These are phyloP conservation scores for Bacterosira constricta DNA, from an alignment of 108 stramenopile species.

Conservation along the genomic window DNA sequence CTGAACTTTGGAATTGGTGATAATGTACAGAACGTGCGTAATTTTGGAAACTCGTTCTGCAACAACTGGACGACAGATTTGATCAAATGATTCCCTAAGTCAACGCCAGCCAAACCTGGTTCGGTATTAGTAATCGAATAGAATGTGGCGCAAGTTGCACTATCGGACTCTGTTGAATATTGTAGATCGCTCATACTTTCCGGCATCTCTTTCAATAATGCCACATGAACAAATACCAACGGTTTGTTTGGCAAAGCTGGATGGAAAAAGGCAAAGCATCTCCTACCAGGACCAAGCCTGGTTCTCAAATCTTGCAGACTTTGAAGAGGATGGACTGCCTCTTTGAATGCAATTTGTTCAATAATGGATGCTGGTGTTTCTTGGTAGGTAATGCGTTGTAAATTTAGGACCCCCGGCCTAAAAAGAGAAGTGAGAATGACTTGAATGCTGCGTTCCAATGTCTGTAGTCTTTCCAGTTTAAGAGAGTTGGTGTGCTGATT, in stretches of 20 bases:
- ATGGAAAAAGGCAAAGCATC: conserved; percentile 94
- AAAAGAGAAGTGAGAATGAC: conserved; percentile 46
- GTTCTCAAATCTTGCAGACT: conserved; percentile 83
- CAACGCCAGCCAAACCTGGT: conserved; percentile 83
- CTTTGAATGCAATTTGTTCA: conserved; percentile 88
- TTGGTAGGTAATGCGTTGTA: conserved; percentile 88
- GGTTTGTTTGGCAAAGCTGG: conserved; percentile 85
- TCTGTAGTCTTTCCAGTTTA: conserved; percentile 18
- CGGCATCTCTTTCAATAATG: conserved; percentile 67
- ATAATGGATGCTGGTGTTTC: conserved; percentile 83
- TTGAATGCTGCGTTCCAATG: conserved; percentile 29
- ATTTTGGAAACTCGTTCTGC: conserved; percentile 55
- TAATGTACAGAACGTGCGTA: conserved; percentile 83
- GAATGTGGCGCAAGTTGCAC: conserved; percentile 82
- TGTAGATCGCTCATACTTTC: conserved; percentile 67
- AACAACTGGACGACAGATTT: conserved; percentile 74
- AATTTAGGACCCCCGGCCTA: conserved; percentile 39
- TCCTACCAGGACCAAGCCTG: conserved; percentile 73
- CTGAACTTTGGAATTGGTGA: conserved; percentile 89
- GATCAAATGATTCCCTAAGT: conserved; percentile 89
- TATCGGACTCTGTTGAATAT: conserved; percentile 7
- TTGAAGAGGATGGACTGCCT: conserved; percentile 90
- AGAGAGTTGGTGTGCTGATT: not conserved
- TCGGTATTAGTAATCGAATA: conserved; percentile 92
- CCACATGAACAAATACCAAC: conserved; percentile 91